Evolutionary conservation across 805 yeast species (phyloP).

Genomic region (Candida qinlingensis): DNA sequence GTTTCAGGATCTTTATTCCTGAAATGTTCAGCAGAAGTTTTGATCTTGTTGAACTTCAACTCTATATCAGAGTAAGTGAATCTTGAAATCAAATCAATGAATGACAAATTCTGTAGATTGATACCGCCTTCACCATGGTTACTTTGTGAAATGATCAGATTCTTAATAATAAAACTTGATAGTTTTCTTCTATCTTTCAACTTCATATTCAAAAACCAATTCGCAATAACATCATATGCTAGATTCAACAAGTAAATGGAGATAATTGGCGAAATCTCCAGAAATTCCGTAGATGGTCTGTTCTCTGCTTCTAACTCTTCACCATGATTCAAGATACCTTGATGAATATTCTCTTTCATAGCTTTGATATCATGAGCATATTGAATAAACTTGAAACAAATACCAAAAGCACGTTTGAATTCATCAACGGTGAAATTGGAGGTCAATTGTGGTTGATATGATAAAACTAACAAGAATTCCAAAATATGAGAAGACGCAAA

Average conservation of each 20-base stretch:
- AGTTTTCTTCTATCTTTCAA: slow-evolving; percentile 52
- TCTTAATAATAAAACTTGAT: slow-evolving; percentile 58
- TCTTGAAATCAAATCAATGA: slow-evolving; percentile 61
- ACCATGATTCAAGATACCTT: slow-evolving; percentile 27
- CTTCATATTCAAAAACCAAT: slow-evolving; percentile 66
- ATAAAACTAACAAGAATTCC: slow-evolving; percentile 65
- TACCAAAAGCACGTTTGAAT: slow-evolving; percentile 73
- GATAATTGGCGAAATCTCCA: slow-evolving; percentile 42
- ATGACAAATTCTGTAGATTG: slow-evolving; percentile 51
- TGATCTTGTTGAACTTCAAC: slow-evolving; percentile 34
- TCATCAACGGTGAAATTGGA: slow-evolving; percentile 74
- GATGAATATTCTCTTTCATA: slow-evolving; percentile 24
- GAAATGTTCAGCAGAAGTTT: slow-evolving; percentile 22
- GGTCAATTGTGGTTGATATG: slow-evolving; percentile 60
- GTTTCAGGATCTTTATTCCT: slow-evolving; percentile 13
- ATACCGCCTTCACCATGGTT: slow-evolving; percentile 25
- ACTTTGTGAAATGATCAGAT: slow-evolving; percentile 40
- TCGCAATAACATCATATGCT: slow-evolving; percentile 63
- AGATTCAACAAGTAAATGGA: slow-evolving; percentile 56
- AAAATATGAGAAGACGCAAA: slow-evolving; percentile 68
- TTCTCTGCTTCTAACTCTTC: slow-evolving; percentile 47
- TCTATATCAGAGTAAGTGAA: slow-evolving; percentile 63
- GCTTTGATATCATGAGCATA: slow-evolving; percentile 50
- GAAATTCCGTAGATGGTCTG: slow-evolving; percentile 46
- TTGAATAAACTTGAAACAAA: slow-evolving; percentile 75